Conservation (phyloP, 805 yeast genomes). For the Candida rishiriensis region DNA sequence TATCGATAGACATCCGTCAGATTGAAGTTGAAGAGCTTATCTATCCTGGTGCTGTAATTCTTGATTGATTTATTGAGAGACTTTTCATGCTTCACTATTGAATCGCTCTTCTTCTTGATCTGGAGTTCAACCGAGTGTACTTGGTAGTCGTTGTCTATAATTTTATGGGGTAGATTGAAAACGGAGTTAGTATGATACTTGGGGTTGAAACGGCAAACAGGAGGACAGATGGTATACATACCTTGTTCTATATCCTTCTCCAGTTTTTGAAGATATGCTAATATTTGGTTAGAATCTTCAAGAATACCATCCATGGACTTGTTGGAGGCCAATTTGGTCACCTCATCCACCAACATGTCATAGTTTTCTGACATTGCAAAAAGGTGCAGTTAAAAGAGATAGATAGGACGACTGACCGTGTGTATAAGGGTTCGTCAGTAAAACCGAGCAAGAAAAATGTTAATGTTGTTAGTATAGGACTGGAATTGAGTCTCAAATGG, state of each 20-base stretch:
- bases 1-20: conserved; percentile 24
- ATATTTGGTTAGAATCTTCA: conserved; percentile 24
- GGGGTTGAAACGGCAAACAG: background rate
- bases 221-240: background rate
- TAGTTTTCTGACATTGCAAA: conserved; percentile 12
- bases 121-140: background rate
- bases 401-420: too few species aligned
- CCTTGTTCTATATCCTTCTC: conserved; percentile 18
- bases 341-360: conserved; percentile 29
- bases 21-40: conserved; percentile 22
- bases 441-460: too few species aligned
- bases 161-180: too few species aligned
- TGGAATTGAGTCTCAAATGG: too few species aligned
- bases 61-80: conserved; percentile 24
- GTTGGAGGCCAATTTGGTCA: conserved; percentile 22
- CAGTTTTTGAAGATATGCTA: conserved; percentile 22
- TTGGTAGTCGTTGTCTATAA: too few species aligned
- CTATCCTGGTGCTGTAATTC: conserved; percentile 23
- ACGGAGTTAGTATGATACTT: background rate
- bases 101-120: conserved; percentile 20
- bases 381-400: too few species aligned
- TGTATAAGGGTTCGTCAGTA: too few species aligned
- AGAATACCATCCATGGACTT: conserved; percentile 28
- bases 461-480: too few species aligned
- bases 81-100: conserved; percentile 29